Evolutionary conservation across 1,284 basidiomycete genomes (phyloP), one percentile per base, ranked within the genome.

Genomic region (Cryptococcus amylolentus): DNA sequence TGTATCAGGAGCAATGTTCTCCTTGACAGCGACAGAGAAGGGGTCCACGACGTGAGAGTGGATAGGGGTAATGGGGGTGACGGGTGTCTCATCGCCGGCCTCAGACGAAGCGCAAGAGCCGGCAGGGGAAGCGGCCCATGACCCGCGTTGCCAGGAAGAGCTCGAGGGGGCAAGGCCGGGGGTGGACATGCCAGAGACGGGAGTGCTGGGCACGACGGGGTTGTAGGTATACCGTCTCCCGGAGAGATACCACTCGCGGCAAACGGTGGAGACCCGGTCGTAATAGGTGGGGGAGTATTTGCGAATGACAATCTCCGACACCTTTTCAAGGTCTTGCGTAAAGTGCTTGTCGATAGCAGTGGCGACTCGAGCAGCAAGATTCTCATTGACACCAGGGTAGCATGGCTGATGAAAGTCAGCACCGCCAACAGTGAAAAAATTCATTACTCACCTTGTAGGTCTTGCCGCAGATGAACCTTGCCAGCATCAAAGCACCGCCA

Each of bases 261-360:
- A 90, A 69, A 90, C 84, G 16, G 88, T 90, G 35, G 96, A 94
- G 0, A 93, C 91, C 77, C 91, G 91, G 51, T 89, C 91, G 80
- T 94, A 98, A 80, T 92, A 93, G 31, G 86, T 86, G 68, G 90
- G 92, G 12, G 93, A 91, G 80, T 98, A 98, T 81, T 99, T 98
- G 81, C 95, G 93, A 75, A 97, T 85, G 68, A 98, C 81, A 38
- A 90, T 93, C 76, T 94, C 87, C 13, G 94, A 98, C 35, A 98
- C 82, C 64, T 89, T 86, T 69, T 91, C 88, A 77, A 94, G 84
- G 71, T 89, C 86, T 71, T 88, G 88, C 38, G 87, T 84, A 64
- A 98, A 82, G 64, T 89, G 86, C 58, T 80, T 84, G 80, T 98
- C 95, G 69, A 98, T 83, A 64, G 86, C 81, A 55, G 90, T 85